These are phyloP conservation scores for Aspergillus alliaceus DNA, from an alignment of 2,329 filamentous ascomycete genomes.

Conservation along the genomic window DNA sequence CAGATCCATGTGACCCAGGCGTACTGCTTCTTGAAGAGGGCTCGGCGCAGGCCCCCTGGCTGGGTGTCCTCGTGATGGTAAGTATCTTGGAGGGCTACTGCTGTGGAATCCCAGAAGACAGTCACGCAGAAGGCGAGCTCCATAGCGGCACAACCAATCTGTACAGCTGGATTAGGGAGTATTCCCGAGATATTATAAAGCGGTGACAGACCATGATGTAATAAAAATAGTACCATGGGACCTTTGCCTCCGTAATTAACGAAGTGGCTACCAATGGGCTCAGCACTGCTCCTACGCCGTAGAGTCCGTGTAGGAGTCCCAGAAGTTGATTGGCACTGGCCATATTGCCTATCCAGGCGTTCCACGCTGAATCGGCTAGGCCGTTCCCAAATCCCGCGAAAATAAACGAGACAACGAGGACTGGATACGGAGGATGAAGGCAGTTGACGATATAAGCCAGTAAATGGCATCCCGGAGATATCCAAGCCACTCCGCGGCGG, in stretches of 20 bases:
- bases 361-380: constrained; percentile 56
- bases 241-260: constrained; percentile 63
- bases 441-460: constrained; percentile 38
- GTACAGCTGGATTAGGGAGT: neutral
- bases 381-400: constrained; percentile 45
- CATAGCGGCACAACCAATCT: constrained; percentile 26
- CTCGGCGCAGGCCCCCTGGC: constrained; percentile 4
- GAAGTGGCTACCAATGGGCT: constrained; percentile 70
- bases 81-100: neutral
- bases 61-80: neutral
- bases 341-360: constrained; percentile 70
- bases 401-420: constrained; percentile 41
- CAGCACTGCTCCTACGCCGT: constrained; percentile 69
- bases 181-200: neutral
- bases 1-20: constrained; percentile 18
- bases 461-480: constrained; percentile 56
- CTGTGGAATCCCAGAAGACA: constrained; percentile 15
- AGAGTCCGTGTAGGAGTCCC: constrained; percentile 72
- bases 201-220: constrained; percentile 66
- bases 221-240: constrained; percentile 73
- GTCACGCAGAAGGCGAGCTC: constrained; percentile 22
- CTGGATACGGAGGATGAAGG: constrained; percentile 43
- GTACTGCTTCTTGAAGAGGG: constrained; percentile 10
- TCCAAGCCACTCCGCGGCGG: constrained; percentile 68
- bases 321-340: constrained; percentile 71